Conservation (phyloP, 139 green algal genomes). For the Eudorina sp. region DNA sequence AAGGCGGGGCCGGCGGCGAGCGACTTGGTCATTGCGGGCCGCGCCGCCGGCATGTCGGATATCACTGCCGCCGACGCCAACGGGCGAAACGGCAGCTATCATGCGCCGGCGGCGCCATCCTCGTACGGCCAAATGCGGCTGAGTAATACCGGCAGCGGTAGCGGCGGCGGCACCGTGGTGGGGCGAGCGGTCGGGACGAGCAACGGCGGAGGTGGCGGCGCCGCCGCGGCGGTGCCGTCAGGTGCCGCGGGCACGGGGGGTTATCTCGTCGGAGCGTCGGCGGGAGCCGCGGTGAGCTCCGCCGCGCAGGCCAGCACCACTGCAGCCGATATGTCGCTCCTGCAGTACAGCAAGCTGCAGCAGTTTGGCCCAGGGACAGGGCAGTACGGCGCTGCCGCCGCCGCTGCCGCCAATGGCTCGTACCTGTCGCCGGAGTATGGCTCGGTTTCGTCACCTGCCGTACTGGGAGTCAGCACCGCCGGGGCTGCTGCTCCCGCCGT, state of each 20-base stretch:
- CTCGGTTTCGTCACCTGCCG: background rate
- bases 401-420: background rate
- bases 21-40: conserved; percentile 38
- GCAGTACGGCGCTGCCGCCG: background rate
- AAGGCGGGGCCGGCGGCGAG: conserved; percentile 48
- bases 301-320: too few relatives aligned
- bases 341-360: conserved; percentile 52
- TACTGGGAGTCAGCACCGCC: background rate
- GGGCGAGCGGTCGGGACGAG: too few relatives aligned
- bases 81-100: background rate
- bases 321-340: conserved; percentile 49
- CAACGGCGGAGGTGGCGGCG: background rate
- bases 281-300: too few relatives aligned
- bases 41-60: conserved; percentile 5
- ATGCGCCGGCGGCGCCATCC: background rate
- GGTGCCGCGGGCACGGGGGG: too few relatives aligned
- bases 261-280: too few relatives aligned
- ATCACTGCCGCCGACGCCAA: background rate
- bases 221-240: too few relatives aligned
- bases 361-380: background rate
- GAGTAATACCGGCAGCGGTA: background rate
- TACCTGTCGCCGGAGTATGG: background rate
- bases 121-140: background rate
- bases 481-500: background rate
- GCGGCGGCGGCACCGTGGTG: too few relatives aligned